These are phyloP conservation scores for Monosporascus sp. DNA, from an alignment of 2,329 filamentous ascomycete species.

Conservation along the genomic window DNA sequence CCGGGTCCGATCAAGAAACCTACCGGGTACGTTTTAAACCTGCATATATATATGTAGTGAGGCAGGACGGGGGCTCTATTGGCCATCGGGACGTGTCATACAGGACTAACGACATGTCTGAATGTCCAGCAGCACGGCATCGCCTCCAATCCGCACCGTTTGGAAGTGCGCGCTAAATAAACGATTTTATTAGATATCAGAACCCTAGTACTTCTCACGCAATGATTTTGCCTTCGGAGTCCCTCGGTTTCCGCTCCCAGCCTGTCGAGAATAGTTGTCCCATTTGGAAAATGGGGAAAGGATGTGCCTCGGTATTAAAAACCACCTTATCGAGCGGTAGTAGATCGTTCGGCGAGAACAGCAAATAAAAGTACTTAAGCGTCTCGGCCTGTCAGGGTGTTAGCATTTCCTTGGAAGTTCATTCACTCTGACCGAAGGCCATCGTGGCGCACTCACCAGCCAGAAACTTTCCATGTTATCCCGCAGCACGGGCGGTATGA, in stretches of 20 bases:
- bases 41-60: too few species aligned
- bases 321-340: conserved; percentile 83
- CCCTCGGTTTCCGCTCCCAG: conserved; percentile 67
- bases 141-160: too few species aligned
- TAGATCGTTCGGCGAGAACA: conserved; percentile 81
- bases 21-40: too few species aligned
- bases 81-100: too few species aligned
- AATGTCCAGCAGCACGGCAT: too few species aligned
- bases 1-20: too few species aligned
- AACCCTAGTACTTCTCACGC: not conserved
- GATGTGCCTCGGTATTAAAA: conserved; percentile 93
- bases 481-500: conserved; percentile 59
- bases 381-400: conserved; percentile 70
- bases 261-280: conserved; percentile 72
- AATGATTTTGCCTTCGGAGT: conserved; percentile 36
- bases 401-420: not conserved
- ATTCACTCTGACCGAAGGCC: not conserved
- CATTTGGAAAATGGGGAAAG: conserved; percentile 81
- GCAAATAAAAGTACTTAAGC: conserved; percentile 92
- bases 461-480: conserved; percentile 99
- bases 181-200: too few species aligned
- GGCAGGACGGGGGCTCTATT: too few species aligned
- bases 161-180: too few species aligned
- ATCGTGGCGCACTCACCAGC: conserved; percentile 59
- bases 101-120: too few species aligned